A percentile compares a stretch with the other conserved stretches of the same genome.
phyloP scores from a whole-genome alignment of 2,329 filamentous ascomycete genomes.

The Botryotinia globosa region DNA sequence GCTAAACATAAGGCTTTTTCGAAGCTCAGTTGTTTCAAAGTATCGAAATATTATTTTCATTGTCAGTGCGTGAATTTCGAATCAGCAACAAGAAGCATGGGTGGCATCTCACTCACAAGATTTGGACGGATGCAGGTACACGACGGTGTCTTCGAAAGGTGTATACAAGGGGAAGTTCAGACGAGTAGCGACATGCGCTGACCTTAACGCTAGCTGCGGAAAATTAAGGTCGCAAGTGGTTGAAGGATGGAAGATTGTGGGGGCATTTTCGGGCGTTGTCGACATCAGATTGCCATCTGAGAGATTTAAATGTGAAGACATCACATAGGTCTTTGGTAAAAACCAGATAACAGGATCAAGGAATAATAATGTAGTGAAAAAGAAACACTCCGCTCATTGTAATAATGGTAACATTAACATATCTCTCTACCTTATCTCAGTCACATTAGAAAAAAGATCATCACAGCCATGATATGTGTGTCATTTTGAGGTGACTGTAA shows the following conservation, averaged over 20 bases:
- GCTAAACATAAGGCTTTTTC: background rate
- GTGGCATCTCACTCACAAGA: background rate
- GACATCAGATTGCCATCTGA: background rate
- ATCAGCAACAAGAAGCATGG: background rate
- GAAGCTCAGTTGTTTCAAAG: background rate
- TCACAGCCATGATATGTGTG: background rate
- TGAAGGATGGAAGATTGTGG: background rate
- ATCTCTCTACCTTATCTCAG: background rate
- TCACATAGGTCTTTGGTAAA: background rate
- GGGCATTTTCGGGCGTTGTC: background rate
- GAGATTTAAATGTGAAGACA: background rate
- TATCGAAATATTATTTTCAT: background rate
- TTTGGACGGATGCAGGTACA: background rate
- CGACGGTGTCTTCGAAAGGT: background rate
- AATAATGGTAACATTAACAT: background rate
- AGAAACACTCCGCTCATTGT: background rate
- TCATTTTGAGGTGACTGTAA: background rate
- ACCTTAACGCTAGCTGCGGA: background rate
- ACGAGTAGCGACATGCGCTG: background rate
- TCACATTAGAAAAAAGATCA: background rate
- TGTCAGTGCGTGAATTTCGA: background rate
- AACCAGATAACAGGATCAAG: background rate
- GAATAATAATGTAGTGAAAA: background rate
- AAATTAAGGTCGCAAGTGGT: background rate
- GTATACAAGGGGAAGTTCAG: no score